Conservation (phyloP, 2,329 filamentous ascomycete genomes). For the Aaosphaeria arxii region DNA sequence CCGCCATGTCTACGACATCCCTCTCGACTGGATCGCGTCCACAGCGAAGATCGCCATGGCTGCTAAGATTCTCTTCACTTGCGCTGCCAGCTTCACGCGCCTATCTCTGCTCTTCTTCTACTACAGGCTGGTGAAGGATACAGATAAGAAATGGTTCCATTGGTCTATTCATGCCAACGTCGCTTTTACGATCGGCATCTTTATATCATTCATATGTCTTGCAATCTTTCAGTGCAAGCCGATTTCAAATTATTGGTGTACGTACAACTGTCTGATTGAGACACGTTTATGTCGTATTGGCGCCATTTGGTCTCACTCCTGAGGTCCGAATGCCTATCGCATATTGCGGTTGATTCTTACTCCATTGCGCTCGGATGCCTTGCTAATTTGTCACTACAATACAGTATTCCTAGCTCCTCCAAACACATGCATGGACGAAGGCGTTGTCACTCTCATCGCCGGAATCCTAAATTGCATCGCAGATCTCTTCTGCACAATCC, state of each 20-base stretch:
- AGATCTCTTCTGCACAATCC: constrained; percentile 41
- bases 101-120: constrained; percentile 47
- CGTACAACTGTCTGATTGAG: too few species aligned
- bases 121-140: constrained; percentile 43
- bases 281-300: too few species aligned
- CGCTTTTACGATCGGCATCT: constrained; percentile 34
- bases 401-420: constrained; percentile 23
- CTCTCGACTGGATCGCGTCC: constrained; percentile 16
- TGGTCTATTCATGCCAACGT: constrained; percentile 40
- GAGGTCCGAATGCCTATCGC: too few species aligned
- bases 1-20: constrained; percentile 44
- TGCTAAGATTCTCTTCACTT: constrained; percentile 42
- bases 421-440: constrained; percentile 41
- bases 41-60: constrained; percentile 39
- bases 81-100: constrained; percentile 43
- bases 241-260: constrained; percentile 40
- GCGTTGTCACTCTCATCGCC: constrained; percentile 33
- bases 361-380: too few species aligned
- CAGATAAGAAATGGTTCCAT: constrained; percentile 37
- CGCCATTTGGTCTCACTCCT: too few species aligned
- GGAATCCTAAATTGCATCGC: constrained; percentile 45
- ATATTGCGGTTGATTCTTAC: too few species aligned
- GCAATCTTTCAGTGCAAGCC: constrained; percentile 43
- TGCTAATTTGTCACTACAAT: too few species aligned
- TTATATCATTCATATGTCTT: constrained; percentile 37